Percentiles rank a stretch among this genome's conserved stretches.
Evolutionary conservation across 2,329 filamentous ascomycete genomes (phyloP).

Genomic region (Penicillium occitanis): DNA sequence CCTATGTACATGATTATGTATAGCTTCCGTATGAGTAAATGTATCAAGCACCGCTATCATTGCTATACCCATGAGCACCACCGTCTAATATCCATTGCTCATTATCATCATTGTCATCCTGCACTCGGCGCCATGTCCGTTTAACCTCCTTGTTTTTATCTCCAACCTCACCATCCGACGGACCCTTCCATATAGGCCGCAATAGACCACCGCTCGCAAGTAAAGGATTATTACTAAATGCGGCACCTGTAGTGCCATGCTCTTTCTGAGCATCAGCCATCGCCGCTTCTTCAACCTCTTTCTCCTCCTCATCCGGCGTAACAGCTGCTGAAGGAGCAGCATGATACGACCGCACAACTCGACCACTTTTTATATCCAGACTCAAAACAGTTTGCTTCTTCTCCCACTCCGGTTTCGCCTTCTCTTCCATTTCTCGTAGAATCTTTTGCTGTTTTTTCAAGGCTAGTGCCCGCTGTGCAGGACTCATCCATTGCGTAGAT

Average conservation of each 20-base stretch:
- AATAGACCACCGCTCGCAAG: conserved; percentile 45
- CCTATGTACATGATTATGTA: neutral
- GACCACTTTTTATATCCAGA: conserved; percentile 76
- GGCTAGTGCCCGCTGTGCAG: conserved; percentile 77
- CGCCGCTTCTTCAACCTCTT: conserved; percentile 22
- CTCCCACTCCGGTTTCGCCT: conserved; percentile 80
- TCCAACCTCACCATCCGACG: conserved; percentile 31
- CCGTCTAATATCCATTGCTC: conserved; percentile 51
- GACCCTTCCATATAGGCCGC: conserved; percentile 46
- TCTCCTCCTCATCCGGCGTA: conserved; percentile 25
- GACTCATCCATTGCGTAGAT: conserved; percentile 77
- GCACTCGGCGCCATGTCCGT: conserved; percentile 49
- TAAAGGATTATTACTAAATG: conserved; percentile 47
- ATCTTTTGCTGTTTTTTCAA: conserved; percentile 83
- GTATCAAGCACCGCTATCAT: conserved; percentile 12
- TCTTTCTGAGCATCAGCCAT: conserved; percentile 22
- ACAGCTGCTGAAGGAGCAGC: conserved; percentile 33
- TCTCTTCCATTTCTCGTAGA: conserved; percentile 82
- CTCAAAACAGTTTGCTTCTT: conserved; percentile 81
- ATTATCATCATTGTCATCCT: conserved; percentile 50
- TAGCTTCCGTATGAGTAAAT: neutral
- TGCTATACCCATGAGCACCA: conserved; percentile 40
- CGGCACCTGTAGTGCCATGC: conserved; percentile 30
- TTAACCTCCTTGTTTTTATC: conserved; percentile 35
- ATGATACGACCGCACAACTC: conserved; percentile 61